Evolutionary conservation across 2,329 filamentous ascomycete species (phyloP), one percentile per base, ranked within the genome.

Genomic region (Paecilomyces formosus): DNA sequence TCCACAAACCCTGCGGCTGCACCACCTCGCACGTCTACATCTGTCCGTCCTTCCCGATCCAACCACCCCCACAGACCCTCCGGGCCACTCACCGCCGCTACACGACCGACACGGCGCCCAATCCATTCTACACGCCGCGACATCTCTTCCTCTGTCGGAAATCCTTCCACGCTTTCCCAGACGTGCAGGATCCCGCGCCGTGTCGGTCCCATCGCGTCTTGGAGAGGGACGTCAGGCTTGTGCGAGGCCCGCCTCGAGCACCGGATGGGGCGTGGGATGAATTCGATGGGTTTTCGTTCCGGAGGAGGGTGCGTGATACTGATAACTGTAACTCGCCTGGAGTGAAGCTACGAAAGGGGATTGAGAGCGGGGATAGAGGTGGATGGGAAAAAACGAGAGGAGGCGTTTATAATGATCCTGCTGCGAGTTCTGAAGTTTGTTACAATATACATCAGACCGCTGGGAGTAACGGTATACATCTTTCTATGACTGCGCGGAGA

Each of bases 1-100:
- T 55, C 35, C 60, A 65, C 59, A 54, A 53, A 24, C 54, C 58
- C 35, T 63, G 62, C 57, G 53, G 55, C 18, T 65, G 62, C 56
- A 55, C 56, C 35, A 56, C 58, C 21, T 45, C 63, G 35, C 26
- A 64, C 22, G 57, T 65, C 45, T 58, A 54, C 52, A 33, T 63
- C 55, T 64, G 60, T 57, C 51, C 22, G 22, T 56, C 53, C 8
- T 60, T 61, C 26, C 55, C 54, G 6, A 55, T 55, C 54, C 54
- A 28, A 15, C 30, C 54, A 8, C 33, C 31, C 2, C 28, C n/a
- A 45, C 39, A 45, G 15, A 21, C 39, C 39, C n/a, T 45, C 8
- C 4, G n/a, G 18, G 18, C 15, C n/a, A 18, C 39, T 21, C 39
- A 45, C 7, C 39, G 39, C n/a, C 39, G 39, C 5, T 45, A 45